Evolutionary conservation across 805 yeast species (phyloP), one percentile per base, ranked within the genome.

Genomic region (Grigorovia yakushimaensis): DNA sequence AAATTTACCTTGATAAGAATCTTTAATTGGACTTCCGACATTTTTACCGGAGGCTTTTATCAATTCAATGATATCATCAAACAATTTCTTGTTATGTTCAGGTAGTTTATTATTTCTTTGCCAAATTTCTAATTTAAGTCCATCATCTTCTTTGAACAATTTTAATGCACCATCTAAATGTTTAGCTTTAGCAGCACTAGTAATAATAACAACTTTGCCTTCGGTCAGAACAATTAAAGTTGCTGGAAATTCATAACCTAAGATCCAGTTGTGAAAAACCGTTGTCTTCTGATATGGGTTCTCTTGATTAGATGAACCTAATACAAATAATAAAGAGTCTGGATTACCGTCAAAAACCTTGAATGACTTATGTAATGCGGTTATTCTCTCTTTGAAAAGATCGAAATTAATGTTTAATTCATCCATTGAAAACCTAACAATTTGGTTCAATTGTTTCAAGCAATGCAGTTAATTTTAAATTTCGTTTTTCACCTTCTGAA

Each of bases 211-310:
- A 37, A 79, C 70, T 53, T 78, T 79, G 37, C 75, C 77, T 47
- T 74, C 73, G 3, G 84, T 76, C 49, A 89, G 68, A 44, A 74
- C 78, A 46, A 91, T 67, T 27, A 81, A 80, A 1, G 97, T 88
- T 44, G 93, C 93, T n/a, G 95, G 94, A 61, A 91, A 91, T 63
- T 93, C 98, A 63, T 89, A 91, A 4, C 97, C 96, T 43, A 91
- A 69, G 46, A 91, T 70, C 98, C 98, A 91, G 45, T 81, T 84
- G 63, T 89, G 97, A 42, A 89, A 67, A 41, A 84, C 82, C 1
- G 95, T 81, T 11, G 95, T 82, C 66, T 87, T 87, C 61, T 84
- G 88, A 66, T 87, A 88, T 43, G 95, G 94, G 62, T 88, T 84
- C 53, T 84, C 91, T 50, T 85, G 93, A 61, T 87, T 88, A 41